Percentiles rank a stretch among this genome's conserved stretches.
Conservation (phyloP, 176 grass and related monocot species). For the Microstegium vimineum region DNA sequence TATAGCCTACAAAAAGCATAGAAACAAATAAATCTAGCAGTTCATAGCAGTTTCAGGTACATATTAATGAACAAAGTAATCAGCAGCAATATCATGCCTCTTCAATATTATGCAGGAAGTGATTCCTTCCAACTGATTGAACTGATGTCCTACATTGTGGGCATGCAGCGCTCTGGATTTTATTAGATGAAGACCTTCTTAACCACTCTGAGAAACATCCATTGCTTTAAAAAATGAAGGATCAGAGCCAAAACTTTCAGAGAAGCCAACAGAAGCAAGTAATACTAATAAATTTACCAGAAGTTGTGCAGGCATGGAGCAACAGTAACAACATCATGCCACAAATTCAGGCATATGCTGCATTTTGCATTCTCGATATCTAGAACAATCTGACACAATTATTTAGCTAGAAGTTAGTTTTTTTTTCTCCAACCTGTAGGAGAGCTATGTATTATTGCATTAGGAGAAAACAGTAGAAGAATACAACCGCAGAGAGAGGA, state of each 20-base stretch:
- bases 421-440: not conserved
- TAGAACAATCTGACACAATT: slow-evolving; percentile 57
- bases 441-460: not conserved
- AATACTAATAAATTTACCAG: slow-evolving; percentile 56
- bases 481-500: not conserved
- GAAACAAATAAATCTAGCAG: slow-evolving; percentile 18
- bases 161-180: slow-evolving; percentile 55
- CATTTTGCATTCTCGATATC: slow-evolving; percentile 97
- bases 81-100: slow-evolving; percentile 39
- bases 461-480: not conserved
- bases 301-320: slow-evolving; percentile 96
- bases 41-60: slow-evolving; percentile 1
- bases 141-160: slow-evolving; percentile 81
- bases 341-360: slow-evolving; percentile 96
- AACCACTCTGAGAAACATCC: slow-evolving; percentile 99
- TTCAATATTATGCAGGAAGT: slow-evolving; percentile 95
- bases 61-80: slow-evolving; percentile 10
- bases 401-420: slow-evolving; percentile 30
- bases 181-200: slow-evolving; percentile 67
- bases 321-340: slow-evolving; percentile 99
- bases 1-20: slow-evolving; percentile 68
- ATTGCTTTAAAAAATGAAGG: slow-evolving; percentile 54
- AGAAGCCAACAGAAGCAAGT: not conserved
- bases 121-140: slow-evolving; percentile 94
- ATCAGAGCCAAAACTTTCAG: slow-evolving; percentile 22